These are phyloP conservation scores for Pulveroboletus frians DNA, from an alignment of 768 basidiomycete species.

Conservation along the genomic window DNA sequence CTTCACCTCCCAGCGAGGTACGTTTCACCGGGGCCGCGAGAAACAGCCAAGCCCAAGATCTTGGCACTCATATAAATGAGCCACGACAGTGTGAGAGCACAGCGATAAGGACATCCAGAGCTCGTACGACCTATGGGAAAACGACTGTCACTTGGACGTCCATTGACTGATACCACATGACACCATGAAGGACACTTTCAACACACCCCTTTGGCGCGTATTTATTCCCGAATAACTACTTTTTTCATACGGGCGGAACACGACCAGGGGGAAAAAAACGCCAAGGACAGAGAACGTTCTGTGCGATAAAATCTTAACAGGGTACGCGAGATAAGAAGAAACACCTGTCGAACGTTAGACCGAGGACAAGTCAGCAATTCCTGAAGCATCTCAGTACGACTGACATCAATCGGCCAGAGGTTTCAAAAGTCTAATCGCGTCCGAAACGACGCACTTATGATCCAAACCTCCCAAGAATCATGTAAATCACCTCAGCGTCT, in stretches of 20 bases:
- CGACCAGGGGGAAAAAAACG: too few species aligned
- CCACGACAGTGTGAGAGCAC: neutral
- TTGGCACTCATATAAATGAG: neutral
- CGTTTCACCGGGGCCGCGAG: neutral
- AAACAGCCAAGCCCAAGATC: neutral
- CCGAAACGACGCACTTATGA: too few species aligned
- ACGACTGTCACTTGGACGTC: neutral
- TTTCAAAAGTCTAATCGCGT: too few species aligned
- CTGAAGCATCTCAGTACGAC: too few species aligned
- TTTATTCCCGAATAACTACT: neutral
- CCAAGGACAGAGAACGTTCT: too few species aligned
- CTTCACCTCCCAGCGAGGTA: neutral
- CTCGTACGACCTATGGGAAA: neutral
- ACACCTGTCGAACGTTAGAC: too few species aligned
- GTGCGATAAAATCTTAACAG: too few species aligned
- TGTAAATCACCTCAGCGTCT: neutral
- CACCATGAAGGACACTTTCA: neutral
- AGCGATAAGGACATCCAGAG: conserved; percentile 3
- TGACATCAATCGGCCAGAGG: too few species aligned
- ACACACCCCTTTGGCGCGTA: neutral
- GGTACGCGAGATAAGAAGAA: too few species aligned
- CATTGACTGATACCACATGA: neutral
- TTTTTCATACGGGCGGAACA: too few species aligned
- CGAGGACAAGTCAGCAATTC: too few species aligned
- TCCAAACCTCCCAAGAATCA: neutral